These are phyloP conservation scores for Tricholoma hemisulphureum DNA, from an alignment of 768 basidiomycete genomes.

Conservation along the genomic window DNA sequence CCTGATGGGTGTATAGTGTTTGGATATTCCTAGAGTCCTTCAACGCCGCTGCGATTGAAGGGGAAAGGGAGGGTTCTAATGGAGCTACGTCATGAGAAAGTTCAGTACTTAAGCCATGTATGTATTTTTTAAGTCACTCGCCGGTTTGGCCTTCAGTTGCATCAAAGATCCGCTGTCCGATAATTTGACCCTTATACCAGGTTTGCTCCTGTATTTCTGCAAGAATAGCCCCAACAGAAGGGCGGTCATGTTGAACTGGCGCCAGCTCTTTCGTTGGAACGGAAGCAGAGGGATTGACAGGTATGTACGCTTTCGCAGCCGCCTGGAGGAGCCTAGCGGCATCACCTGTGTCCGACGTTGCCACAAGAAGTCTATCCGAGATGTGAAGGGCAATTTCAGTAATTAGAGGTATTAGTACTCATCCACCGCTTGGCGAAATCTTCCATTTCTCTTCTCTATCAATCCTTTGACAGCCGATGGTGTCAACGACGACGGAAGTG, in stretches of 20 bases:
- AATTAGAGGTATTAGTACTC: constrained; percentile 45
- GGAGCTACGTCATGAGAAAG: background rate
- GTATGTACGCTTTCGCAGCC: constrained; percentile 70
- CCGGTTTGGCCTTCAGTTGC: constrained; percentile 55
- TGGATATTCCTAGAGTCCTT: constrained; percentile 56
- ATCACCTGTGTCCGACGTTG: constrained; percentile 54
- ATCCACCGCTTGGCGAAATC: constrained; percentile 63
- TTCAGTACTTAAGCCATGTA: background rate
- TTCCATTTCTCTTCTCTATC: constrained; percentile 65
- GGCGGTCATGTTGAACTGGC: constrained; percentile 46
- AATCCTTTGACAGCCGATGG: constrained; percentile 64
- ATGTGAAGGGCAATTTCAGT: background rate
- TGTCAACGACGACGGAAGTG: constrained; percentile 40
- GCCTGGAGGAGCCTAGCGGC: constrained; percentile 61
- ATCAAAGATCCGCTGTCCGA: constrained; percentile 50
- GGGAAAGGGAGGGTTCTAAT: constrained; percentile 59
- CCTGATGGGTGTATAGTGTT: constrained; percentile 69
- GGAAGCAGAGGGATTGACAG: constrained; percentile 52
- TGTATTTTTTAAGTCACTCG: background rate
- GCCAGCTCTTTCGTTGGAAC: constrained; percentile 17
- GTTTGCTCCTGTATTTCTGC: constrained; percentile 52
- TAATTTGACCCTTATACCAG: constrained; percentile 75
- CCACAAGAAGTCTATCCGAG: constrained; percentile 52
- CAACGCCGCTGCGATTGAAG: constrained; percentile 54
- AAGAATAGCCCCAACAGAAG: constrained; percentile 57